Conservation (phyloP, 768 basidiomycete species). For the Holtermannia corniformis region DNA sequence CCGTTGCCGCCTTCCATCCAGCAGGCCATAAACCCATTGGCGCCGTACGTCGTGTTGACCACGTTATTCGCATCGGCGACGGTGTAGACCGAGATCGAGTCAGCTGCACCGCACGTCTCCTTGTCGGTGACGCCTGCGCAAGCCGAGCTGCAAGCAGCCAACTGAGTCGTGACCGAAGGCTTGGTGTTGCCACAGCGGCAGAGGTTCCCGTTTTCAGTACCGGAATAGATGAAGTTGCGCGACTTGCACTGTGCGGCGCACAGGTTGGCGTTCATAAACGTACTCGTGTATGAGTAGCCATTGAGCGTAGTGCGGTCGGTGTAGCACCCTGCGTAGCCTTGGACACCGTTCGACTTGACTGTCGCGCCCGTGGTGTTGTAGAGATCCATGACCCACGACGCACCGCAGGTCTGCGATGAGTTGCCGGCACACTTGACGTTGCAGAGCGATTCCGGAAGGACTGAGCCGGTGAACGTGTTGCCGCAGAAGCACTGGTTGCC, state of each 20-base stretch:
- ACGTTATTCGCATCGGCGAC: conserved; percentile 2
- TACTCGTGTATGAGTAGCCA: conserved; percentile 4
- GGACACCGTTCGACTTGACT: not conserved
- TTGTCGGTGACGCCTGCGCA: conserved; percentile 3
- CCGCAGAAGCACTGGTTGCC: conserved; percentile 22
- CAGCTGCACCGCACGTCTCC: not conserved
- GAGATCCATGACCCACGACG: conserved; percentile 7
- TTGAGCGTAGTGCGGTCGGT: conserved; percentile 13
- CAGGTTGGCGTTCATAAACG: conserved; percentile 13
- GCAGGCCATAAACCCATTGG: not conserved
- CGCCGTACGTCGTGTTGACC: not conserved
- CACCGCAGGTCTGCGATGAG: conserved; percentile 19
- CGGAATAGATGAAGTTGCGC: conserved; percentile 8
- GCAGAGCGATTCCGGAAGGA: conserved; percentile 10
- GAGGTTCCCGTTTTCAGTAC: conserved; percentile 11
- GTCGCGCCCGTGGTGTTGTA: conserved; percentile 16
- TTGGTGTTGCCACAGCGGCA: conserved; percentile 14
- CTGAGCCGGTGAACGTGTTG: conserved; percentile 7
- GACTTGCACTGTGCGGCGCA: conserved; percentile 15
- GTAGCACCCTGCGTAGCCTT: conserved; percentile 22
- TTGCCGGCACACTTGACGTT: conserved; percentile 15
- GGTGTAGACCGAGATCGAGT: not conserved
- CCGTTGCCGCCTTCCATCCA: conserved; percentile 2
- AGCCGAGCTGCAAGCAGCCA: not conserved
- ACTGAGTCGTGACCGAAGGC: conserved; percentile 2